Conservation (phyloP, 805 yeast genomes). For the Candida dendrica region DNA sequence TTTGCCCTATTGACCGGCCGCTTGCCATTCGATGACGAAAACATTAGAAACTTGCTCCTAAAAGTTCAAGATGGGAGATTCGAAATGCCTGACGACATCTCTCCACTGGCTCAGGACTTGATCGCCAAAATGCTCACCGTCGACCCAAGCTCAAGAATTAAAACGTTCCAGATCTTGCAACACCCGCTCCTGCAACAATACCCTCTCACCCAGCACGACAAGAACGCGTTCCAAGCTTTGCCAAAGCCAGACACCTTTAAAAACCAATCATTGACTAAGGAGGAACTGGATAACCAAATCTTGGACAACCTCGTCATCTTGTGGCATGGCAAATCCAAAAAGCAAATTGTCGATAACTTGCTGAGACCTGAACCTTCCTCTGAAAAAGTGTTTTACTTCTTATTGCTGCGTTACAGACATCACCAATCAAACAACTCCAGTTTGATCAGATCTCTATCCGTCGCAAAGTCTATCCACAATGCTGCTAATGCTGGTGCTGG, state of each 20-base stretch:
- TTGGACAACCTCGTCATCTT: constrained; percentile 67
- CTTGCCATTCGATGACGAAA: constrained; percentile 79
- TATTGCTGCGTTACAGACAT: constrained; percentile 68
- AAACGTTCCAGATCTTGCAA: constrained; percentile 54
- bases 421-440: constrained; percentile 38
- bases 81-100: constrained; percentile 61
- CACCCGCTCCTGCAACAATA: constrained; percentile 83
- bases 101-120: constrained; percentile 61
- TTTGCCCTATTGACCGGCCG: constrained; percentile 77
- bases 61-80: constrained; percentile 74
- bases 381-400: constrained; percentile 75
- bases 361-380: constrained; percentile 52
- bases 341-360: constrained; percentile 47
- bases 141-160: constrained; percentile 64
- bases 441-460: constrained; percentile 22
- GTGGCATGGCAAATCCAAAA: constrained; percentile 71
- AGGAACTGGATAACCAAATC: constrained; percentile 67
- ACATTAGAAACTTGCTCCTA: constrained; percentile 58
- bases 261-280: constrained; percentile 18
- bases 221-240: constrained; percentile 20
- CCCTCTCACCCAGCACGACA: constrained; percentile 18
- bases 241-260: constrained; percentile 23
- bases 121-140: constrained; percentile 59
- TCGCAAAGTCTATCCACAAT: constrained; percentile 21
- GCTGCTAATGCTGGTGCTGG: background rate